phyloP scores from a whole-genome alignment of 2,329 filamentous ascomycete species.

The Clarireedia homoeocarpa region DNA sequence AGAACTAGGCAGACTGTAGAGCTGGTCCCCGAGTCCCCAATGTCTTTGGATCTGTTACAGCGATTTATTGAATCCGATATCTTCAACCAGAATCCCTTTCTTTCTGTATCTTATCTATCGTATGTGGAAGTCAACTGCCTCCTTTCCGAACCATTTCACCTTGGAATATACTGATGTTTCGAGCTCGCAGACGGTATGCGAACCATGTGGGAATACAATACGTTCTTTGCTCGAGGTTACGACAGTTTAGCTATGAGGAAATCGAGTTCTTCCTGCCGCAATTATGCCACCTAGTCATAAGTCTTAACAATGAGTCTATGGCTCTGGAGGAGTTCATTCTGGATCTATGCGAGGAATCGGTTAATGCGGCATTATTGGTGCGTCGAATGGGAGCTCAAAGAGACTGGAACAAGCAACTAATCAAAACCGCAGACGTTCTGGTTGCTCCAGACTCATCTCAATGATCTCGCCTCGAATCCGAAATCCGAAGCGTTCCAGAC shows the following conservation, averaged over 20 bases:
- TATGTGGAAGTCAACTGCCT: slow-evolving; percentile 33
- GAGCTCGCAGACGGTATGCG: slow-evolving; percentile 62
- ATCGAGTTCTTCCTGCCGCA: slow-evolving; percentile 89
- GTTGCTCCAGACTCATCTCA: slow-evolving; percentile 82
- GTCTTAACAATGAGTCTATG: slow-evolving; percentile 86
- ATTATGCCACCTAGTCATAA: slow-evolving; percentile 81
- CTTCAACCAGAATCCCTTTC: slow-evolving; percentile 85
- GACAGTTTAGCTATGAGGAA: slow-evolving; percentile 83
- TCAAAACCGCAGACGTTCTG: slow-evolving; percentile 62
- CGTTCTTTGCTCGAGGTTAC: slow-evolving; percentile 80
- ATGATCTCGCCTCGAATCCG: slow-evolving; percentile 68
- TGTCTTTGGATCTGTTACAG: slow-evolving; percentile 83
- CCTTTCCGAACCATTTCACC: slow-evolving; percentile 1
- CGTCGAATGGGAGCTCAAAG: slow-evolving; percentile 27
- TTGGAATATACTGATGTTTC: slow-evolving; percentile 1
- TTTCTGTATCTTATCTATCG: slow-evolving; percentile 84
- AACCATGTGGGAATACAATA: slow-evolving; percentile 87
- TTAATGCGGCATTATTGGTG: slow-evolving; percentile 76
- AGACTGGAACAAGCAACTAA: slow-evolving; percentile 14
- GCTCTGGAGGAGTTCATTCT: slow-evolving; percentile 81
- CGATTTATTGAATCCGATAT: slow-evolving; percentile 90
- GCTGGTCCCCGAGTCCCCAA: slow-evolving; percentile 27
- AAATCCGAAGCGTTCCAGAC: slow-evolving; percentile 73
- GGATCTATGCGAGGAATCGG: slow-evolving; percentile 80
- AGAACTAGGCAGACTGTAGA: slow-evolving; percentile 5